A percentile compares a stretch with the other conserved stretches of the same genome.
Conservation (phyloP, 108 stramenopile species). For the Aurantiochytrium sp. region DNA sequence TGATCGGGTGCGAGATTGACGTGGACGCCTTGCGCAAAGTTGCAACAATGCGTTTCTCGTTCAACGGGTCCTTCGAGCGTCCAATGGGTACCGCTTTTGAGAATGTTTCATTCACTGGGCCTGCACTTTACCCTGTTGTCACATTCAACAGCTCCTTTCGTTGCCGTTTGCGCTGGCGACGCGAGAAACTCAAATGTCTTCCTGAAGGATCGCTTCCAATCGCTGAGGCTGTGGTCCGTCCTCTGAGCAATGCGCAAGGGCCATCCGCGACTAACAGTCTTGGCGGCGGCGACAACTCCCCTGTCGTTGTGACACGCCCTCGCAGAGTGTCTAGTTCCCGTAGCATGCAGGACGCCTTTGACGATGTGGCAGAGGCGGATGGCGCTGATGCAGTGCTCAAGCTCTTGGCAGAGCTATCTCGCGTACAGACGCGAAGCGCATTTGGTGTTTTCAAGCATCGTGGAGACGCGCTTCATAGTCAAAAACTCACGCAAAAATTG, state of each 20-base stretch:
- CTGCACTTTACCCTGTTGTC: neutral
- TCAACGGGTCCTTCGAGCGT: neutral
- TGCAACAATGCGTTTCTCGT: neutral
- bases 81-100: slow-evolving; percentile 4
- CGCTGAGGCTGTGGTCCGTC: neutral
- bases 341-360: neutral
- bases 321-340: neutral
- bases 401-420: neutral
- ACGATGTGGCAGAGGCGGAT: neutral
- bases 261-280: neutral
- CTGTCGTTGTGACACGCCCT: neutral
- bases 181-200: neutral
- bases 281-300: neutral
- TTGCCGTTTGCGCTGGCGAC: neutral
- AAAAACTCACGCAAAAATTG: neutral
- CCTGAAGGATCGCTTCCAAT: neutral
- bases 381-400: neutral
- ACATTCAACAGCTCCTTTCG: neutral
- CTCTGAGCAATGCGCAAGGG: neutral
- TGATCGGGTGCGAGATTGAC: neutral
- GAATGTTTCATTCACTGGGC: neutral
- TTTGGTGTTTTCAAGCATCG: neutral
- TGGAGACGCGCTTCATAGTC: neutral
- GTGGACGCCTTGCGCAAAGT: neutral
- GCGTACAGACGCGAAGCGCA: neutral